phyloP scores from a whole-genome alignment of 495 filamentous ascomycete genomes.

The Pseudevernia furfuracea region DNA sequence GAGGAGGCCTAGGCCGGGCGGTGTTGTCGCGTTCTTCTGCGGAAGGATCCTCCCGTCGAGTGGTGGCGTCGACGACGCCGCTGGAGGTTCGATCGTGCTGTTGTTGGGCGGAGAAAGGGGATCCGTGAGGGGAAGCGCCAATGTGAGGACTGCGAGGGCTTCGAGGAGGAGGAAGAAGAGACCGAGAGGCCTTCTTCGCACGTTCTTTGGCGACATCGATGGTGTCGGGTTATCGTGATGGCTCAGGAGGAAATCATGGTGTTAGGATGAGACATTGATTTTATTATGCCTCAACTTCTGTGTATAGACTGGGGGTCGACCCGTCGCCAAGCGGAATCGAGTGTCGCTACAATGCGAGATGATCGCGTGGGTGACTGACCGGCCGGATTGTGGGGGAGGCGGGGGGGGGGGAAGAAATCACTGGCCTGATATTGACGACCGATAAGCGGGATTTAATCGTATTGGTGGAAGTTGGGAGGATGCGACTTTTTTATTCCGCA shows the following conservation, averaged over 20 bases:
- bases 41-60: too few relatives aligned
- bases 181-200: too few relatives aligned
- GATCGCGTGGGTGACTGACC: neutral
- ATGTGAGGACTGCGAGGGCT: neutral
- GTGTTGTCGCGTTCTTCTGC: neutral
- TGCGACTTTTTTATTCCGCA: neutral
- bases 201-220: neutral
- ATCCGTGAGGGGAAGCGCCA: neutral
- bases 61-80: neutral
- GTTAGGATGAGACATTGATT: neutral
- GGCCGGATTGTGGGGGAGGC: neutral
- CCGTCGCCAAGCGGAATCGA: neutral
- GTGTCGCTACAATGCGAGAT: neutral
- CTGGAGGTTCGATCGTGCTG: neutral
- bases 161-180: neutral
- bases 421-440: neutral
- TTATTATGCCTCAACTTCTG: neutral
- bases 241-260: neutral
- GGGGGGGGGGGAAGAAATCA: neutral
- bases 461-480: neutral
- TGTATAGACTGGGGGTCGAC: neutral
- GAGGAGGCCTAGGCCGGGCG: neutral
- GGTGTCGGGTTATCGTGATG: neutral
- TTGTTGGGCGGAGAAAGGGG: neutral
- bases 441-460: neutral